A percentile compares a stretch with the other conserved stretches of the same genome.
Evolutionary conservation across 78 protist genomes (phyloP).

Genomic region (Goniomonas avonlea): DNA sequence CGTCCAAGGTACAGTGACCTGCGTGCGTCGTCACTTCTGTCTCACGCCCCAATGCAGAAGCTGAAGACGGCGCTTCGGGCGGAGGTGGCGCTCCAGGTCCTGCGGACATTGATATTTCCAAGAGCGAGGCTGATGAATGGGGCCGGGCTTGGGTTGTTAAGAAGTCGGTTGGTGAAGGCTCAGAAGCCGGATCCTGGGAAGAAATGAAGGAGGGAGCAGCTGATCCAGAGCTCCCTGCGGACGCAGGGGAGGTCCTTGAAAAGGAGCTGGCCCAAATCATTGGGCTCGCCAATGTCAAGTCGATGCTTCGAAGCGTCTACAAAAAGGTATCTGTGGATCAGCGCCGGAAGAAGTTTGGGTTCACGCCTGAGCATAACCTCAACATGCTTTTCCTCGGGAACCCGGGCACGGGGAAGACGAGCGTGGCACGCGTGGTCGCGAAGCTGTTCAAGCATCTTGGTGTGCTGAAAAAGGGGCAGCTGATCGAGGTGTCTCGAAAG

Average conservation of each 20-base stretch:
- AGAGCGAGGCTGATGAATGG: background rate
- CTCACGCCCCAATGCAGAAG: background rate
- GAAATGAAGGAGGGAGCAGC: too few species aligned
- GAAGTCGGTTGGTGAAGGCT: background rate
- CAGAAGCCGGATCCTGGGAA: too few species aligned
- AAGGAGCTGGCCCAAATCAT: background rate
- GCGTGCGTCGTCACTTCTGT: background rate
- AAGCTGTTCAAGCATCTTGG: background rate
- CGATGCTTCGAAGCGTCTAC: slow-evolving; percentile 11
- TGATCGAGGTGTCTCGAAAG: slow-evolving; percentile 24
- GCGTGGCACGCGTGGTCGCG: slow-evolving; percentile 31
- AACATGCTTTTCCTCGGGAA: slow-evolving; percentile 35
- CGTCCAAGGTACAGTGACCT: background rate
- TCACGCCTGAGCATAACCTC: background rate
- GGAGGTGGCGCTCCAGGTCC: background rate
- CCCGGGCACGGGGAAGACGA: slow-evolving; percentile 40
- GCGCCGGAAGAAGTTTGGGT: background rate
- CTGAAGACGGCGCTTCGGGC: background rate
- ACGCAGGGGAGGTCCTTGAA: background rate
- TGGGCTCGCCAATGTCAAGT: slow-evolving; percentile 27
- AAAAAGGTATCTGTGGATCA: background rate
- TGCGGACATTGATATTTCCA: background rate
- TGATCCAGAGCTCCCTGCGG: background rate
- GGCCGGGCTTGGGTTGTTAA: background rate
- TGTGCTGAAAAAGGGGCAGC: background rate